These are phyloP conservation scores for Aspergillus spinulosporus DNA, from an alignment of 2,329 filamentous ascomycete genomes.

Conservation along the genomic window DNA sequence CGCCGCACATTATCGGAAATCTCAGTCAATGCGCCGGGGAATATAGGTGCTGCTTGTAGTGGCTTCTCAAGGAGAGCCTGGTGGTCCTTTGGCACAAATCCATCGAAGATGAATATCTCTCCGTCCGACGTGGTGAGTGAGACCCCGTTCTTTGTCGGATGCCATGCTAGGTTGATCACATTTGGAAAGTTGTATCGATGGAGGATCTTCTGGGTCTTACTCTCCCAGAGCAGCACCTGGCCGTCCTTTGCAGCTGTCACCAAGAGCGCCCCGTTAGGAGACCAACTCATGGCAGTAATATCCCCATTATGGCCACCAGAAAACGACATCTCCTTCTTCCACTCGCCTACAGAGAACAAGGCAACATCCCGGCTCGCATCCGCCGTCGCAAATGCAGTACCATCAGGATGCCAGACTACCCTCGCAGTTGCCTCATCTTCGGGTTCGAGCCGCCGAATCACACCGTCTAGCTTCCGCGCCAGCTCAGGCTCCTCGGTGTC, in stretches of 20 bases:
- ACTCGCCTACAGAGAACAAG: constrained; percentile 83
- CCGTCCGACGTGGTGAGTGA: constrained; percentile 93
- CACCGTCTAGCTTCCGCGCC: constrained; percentile 77
- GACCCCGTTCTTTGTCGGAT: constrained; percentile 81
- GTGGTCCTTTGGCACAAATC: constrained; percentile 56
- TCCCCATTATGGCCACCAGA: constrained; percentile 76
- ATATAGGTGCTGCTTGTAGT: constrained; percentile 77
- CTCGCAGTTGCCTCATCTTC: constrained; percentile 74
- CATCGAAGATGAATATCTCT: constrained; percentile 82
- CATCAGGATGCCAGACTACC: constrained; percentile 90
- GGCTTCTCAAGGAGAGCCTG: constrained; percentile 51
- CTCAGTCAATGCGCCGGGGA: constrained; percentile 74
- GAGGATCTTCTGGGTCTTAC: constrained; percentile 79
- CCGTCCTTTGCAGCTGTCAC: constrained; percentile 60
- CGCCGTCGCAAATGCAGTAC: constrained; percentile 81
- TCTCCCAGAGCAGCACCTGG: constrained; percentile 72
- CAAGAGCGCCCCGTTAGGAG: constrained; percentile 86
- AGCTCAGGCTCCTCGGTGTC: constrained; percentile 76
- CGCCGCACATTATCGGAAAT: constrained; percentile 65
- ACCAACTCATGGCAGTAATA: constrained; percentile 88
- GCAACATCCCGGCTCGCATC: constrained; percentile 82
- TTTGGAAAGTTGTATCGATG: constrained; percentile 77
- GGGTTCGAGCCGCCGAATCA: constrained; percentile 76
- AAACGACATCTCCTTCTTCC: constrained; percentile 82
- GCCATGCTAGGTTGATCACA: constrained; percentile 85